Base-by-base conservation (phyloP, 768 basidiomycete genomes). In the Leccinum subtestaceum region DNA sequence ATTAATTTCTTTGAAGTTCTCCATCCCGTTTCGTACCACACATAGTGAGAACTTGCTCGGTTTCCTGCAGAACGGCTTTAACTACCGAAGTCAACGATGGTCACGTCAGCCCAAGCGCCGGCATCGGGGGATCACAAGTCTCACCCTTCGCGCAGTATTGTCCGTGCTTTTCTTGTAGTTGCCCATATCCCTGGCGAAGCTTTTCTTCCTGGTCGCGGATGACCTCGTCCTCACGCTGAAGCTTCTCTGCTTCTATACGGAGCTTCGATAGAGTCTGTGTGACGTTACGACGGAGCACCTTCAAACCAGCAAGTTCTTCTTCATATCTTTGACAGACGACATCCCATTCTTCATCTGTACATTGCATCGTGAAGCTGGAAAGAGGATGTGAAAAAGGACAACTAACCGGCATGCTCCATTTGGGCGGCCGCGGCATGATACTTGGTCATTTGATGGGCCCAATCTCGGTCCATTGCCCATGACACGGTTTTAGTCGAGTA, bases 381-480 rank as follows among this genome's bases (percentile, higher is more conserved):
- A 21, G 23, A 17, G 36, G 31, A 46, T 54, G 1, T 15, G 3
- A 21, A 46, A 34, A 29, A 21, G 43, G n/a, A 38, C 13, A 19
- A 71, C 76, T 53, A 45, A 78, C 78, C 74, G 8, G 74, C 71
- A 58, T 72, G 70, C 46, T 81, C 79, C 2, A 77, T 74, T 56
- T 77, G 74, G 55, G 75, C 75, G 21, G 77, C 67, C 11, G 74
- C 72, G 57, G 75, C 68, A 17, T 77, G 71, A 57, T 78, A 79
- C 60, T 82, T 82, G 36, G 78, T 76, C 58, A 87, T 76, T 63
- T 85, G 84, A 8, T 78, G 78, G 27, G 79, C 76, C 74, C 84
- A 79, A 55, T 86, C 86, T 12, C 78, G 80, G 59, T 85, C 81
- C 72, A 88, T 88, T 25, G 88, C 88, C 88, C 88, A 90, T 38